Percentiles rank a stretch among this genome's conserved stretches.
These are phyloP conservation scores for Linnemannia elongata DNA, from an alignment of 192 early-diverging fungal genomes.

Conservation along the genomic window DNA sequence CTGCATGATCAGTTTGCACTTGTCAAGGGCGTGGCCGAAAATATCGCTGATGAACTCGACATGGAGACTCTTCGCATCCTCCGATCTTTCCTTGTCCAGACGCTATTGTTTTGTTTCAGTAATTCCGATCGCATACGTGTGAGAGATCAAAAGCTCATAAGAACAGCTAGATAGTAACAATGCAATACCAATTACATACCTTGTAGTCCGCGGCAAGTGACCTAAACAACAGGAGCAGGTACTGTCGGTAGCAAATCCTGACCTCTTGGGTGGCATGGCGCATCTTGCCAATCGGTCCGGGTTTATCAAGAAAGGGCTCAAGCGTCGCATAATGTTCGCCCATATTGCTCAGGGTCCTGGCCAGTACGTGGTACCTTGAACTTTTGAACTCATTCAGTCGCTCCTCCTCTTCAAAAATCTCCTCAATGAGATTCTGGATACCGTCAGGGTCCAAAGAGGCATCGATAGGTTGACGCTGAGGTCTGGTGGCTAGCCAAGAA, in stretches of 20 bases:
- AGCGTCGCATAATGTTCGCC: conserved; percentile 32
- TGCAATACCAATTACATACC: neutral
- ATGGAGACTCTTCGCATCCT: too few relatives aligned
- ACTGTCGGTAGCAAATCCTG: neutral
- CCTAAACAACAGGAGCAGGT: neutral
- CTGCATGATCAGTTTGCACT: too few relatives aligned
- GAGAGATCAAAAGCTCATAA: too few relatives aligned
- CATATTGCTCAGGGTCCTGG: conserved; percentile 36
- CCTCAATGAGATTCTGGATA: neutral
- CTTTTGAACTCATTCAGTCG: conserved; percentile 29
- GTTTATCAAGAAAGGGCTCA: neutral
- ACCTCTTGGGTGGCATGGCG: neutral
- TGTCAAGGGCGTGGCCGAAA: too few relatives aligned
- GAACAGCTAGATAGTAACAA: too few relatives aligned
- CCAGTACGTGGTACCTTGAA: conserved; percentile 22
- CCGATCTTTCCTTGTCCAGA: too few relatives aligned
- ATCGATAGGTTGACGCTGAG: neutral
- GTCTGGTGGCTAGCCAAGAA: neutral
- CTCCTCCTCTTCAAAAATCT: neutral
- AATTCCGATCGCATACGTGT: too few relatives aligned
- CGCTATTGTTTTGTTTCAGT: too few relatives aligned
- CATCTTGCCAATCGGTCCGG: neutral
- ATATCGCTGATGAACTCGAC: too few relatives aligned
- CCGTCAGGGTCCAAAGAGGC: neutral
- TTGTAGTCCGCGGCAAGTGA: neutral